Conservation (phyloP, 169 alveolate genomes). For the Cryptosporidium viatorum region DNA sequence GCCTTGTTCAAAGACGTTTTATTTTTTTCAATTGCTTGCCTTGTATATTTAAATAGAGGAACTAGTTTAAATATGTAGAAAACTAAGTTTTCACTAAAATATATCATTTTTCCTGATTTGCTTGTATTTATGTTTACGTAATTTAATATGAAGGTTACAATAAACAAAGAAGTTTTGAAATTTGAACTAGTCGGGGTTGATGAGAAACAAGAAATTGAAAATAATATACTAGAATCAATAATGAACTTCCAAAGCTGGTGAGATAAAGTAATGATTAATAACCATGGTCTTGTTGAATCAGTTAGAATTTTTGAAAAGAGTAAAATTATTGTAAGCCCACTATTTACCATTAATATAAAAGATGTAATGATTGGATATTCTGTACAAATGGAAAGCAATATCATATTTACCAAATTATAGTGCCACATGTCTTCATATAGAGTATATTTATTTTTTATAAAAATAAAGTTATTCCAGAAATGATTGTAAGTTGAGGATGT, state of each 20-base stretch:
- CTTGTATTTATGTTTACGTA: slow-evolving; percentile 2
- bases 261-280: slow-evolving; percentile 52
- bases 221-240: slow-evolving; percentile 50
- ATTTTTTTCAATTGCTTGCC: slow-evolving; percentile 46
- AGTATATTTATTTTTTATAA: slow-evolving; percentile 11
- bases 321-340: neutral
- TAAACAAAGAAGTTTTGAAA: slow-evolving; percentile 35
- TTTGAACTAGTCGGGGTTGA: slow-evolving; percentile 33
- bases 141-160: slow-evolving; percentile 9
- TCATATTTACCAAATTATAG: slow-evolving; percentile 15
- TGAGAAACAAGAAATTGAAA: slow-evolving; percentile 52
- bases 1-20: slow-evolving; percentile 50
- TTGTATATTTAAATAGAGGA: slow-evolving; percentile 43
- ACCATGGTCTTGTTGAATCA: slow-evolving; percentile 71
- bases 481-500: neutral
- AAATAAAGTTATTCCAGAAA: slow-evolving; percentile 23
- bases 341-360: slow-evolving; percentile 16
- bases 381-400: slow-evolving; percentile 28
- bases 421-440: slow-evolving; percentile 65
- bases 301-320: slow-evolving; percentile 33
- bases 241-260: slow-evolving; percentile 65
- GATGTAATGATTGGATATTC: slow-evolving; percentile 47
- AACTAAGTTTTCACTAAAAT: slow-evolving; percentile 55
- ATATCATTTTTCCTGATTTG: slow-evolving; percentile 26
- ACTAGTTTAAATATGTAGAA: slow-evolving; percentile 43